These are phyloP conservation scores for Macrolepiota dolichaula DNA, from an alignment of 768 basidiomycete genomes.

Conservation along the genomic window DNA sequence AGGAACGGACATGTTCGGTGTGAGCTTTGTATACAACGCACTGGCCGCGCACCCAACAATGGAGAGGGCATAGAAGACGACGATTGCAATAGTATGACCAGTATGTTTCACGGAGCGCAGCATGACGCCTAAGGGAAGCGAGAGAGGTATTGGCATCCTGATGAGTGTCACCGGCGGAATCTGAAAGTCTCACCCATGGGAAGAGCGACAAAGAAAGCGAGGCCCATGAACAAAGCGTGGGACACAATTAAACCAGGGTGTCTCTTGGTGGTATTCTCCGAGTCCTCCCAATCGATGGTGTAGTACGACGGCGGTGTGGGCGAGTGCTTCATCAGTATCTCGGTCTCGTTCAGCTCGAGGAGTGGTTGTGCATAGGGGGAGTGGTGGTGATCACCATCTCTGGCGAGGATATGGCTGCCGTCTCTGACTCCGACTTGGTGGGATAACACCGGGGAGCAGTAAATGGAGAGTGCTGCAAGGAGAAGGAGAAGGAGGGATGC, in stretches of 20 bases:
- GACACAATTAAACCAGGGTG: constrained; percentile 70
- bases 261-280: constrained; percentile 36
- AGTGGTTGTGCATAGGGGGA: constrained; percentile 46
- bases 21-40: constrained; percentile 70
- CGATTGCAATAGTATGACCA: constrained; percentile 52
- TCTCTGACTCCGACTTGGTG: constrained; percentile 1
- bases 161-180: constrained; percentile 4
- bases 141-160: constrained; percentile 4
- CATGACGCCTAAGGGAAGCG: constrained; percentile 57
- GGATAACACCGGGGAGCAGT: background rate
- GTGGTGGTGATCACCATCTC: constrained; percentile 43
- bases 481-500: constrained; percentile 11
- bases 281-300: constrained; percentile 69
- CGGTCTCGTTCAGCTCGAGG: constrained; percentile 74
- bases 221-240: constrained; percentile 70
- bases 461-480: background rate
- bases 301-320: constrained; percentile 82
- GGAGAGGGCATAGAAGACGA: constrained; percentile 60
- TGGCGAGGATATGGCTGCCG: constrained; percentile 4
- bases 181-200: constrained; percentile 79
- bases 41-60: constrained; percentile 66
- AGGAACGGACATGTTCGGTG: constrained; percentile 67
- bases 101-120: constrained; percentile 76
- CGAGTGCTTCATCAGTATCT: constrained; percentile 58
- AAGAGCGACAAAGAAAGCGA: constrained; percentile 81